Conservation (phyloP, 345 rosid genomes). For the Moricandia moricandioides region DNA sequence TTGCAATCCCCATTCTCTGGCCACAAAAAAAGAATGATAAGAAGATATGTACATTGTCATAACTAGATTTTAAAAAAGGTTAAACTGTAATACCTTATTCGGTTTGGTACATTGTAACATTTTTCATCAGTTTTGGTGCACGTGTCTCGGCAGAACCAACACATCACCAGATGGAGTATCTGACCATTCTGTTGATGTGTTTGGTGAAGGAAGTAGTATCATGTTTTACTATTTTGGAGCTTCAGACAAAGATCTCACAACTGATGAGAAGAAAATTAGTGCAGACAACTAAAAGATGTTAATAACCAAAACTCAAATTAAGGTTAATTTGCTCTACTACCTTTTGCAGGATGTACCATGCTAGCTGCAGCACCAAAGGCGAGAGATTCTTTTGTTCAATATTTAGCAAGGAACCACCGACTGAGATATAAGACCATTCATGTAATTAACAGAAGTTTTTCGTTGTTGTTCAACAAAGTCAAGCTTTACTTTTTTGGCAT, state of each 20-base stretch:
- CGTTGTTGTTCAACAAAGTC: not conserved
- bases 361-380: slow-evolving; percentile 98
- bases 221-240: no score
- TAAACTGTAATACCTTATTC: not conserved
- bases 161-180: no score
- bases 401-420: slow-evolving; percentile 82
- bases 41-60: not conserved
- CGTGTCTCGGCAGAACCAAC: not conserved
- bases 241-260: no score
- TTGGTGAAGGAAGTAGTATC: no score
- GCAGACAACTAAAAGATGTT: no score
- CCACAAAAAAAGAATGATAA: not conserved
- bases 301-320: slow-evolving; percentile 1
- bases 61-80: not conserved
- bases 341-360: slow-evolving; percentile 97
- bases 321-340: slow-evolving; percentile 34
- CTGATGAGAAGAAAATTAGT: no score
- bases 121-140: not conserved
- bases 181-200: no score
- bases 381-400: slow-evolving; percentile 51
- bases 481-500: not conserved
- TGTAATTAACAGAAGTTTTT: slow-evolving; percentile 31
- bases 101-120: not conserved
- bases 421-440: slow-evolving; percentile 98
- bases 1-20: not conserved